These are phyloP conservation scores for Hypomyces rosellus DNA, from an alignment of 2,329 filamentous ascomycete species.

Conservation along the genomic window DNA sequence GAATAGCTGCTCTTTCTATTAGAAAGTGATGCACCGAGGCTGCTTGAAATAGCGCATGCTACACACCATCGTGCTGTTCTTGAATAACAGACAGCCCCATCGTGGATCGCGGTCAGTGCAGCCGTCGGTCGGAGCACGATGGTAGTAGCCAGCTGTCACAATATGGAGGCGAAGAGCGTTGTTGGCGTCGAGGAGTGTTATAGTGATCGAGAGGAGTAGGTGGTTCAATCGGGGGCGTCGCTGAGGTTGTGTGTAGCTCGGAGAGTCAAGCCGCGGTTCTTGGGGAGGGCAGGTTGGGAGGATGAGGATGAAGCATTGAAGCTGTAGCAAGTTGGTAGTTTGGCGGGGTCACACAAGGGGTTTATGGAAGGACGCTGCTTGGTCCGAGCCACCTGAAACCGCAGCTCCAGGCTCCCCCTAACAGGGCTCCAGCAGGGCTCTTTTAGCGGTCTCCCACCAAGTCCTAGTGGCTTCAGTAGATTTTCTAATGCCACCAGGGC, in stretches of 20 bases:
- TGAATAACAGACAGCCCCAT: constrained; percentile 85
- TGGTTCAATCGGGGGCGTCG: too few relatives aligned
- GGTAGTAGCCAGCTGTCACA: constrained; percentile 2
- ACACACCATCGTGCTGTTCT: constrained; percentile 59
- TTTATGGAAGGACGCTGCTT: not conserved
- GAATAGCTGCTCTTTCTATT: constrained; percentile 25
- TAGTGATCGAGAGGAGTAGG: not conserved
- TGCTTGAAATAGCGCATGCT: not conserved
- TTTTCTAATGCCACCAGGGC: too few relatives aligned
- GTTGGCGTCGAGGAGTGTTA: not conserved
- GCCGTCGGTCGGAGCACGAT: constrained; percentile 7
- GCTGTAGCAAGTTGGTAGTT: constrained; percentile 3
- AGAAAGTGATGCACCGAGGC: constrained; percentile 9
- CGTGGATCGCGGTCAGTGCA: constrained; percentile 28
- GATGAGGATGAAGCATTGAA: constrained; percentile 12
- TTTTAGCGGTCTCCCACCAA: too few relatives aligned
- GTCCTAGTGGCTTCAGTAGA: too few relatives aligned
- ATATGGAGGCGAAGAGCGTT: not conserved
- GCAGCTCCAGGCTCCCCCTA: too few relatives aligned
- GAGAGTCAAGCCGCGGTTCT: too few relatives aligned
- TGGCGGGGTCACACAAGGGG: not conserved
- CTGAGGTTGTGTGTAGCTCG: too few relatives aligned
- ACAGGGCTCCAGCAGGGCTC: too few relatives aligned
- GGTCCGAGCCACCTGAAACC: too few relatives aligned
- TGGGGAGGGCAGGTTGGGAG: constrained; percentile 1